Evolutionary conservation across 345 rosid genomes (phyloP).

Genomic region (Populus tremula): DNA sequence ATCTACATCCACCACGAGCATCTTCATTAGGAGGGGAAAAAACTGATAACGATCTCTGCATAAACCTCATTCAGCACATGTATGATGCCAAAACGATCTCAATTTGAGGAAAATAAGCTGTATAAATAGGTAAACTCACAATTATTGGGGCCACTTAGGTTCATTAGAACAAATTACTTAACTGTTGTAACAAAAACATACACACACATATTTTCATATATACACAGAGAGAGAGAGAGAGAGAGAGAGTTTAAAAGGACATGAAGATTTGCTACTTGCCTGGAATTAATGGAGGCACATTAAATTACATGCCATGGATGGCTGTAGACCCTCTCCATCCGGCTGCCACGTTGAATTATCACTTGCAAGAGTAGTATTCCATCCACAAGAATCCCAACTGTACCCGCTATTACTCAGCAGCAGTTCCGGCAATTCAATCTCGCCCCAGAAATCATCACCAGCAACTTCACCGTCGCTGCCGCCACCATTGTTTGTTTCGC

Average conservation of each 20-base stretch:
- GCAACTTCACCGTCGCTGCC: constrained; percentile 12
- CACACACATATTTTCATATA: no score
- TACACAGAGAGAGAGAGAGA: no score
- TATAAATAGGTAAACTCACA: neutral
- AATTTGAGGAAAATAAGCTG: neutral
- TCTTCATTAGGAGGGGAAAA: no score
- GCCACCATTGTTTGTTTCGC: neutral
- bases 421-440: constrained; percentile 72
- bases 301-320: constrained; percentile 50
- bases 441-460: constrained; percentile 68
- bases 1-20: no score
- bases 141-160: neutral
- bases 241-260: neutral
- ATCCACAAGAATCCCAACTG: constrained; percentile 33
- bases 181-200: no score
- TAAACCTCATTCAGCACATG: neutral
- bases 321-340: constrained; percentile 41
- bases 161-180: neutral
- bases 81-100: neutral
- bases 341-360: constrained; percentile 52
- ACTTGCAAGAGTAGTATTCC: constrained; percentile 28
- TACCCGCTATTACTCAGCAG: constrained; percentile 25
- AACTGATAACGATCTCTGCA: neutral
- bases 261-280: neutral
- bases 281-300: neutral